Evolutionary conservation across 2,329 filamentous ascomycete species (phyloP), one percentile per base, ranked within the genome.

Genomic region (Penicillium hordei): DNA sequence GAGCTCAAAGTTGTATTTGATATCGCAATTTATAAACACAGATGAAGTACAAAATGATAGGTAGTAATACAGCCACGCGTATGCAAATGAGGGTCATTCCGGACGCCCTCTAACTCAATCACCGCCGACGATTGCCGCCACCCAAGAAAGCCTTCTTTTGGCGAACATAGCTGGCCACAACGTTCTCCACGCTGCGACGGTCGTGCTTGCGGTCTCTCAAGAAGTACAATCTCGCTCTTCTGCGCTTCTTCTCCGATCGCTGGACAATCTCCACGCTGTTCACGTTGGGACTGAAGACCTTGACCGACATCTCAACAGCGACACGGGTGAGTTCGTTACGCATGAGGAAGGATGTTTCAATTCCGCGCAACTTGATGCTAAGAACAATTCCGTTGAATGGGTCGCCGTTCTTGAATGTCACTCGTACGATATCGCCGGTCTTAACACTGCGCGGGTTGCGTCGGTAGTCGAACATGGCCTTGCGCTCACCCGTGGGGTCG

Each of bases 291-390:
- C 86, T 90, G 81, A 94, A 97, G 58, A 97, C 82, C 82, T 99
- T 99, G 78, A 90, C 92, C 88, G 91, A 96, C 91, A 96, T 94
- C 83, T 99, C 94, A 59, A 96, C 91, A 60, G 91, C 90, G 7
- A 95, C 86, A 67, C 90, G 86, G 65, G 91, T 93, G 67, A 99
- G 79, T 72, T 95, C 87, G 68, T 93, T 93, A 56, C 94, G 85
- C 59, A 99, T 82, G 59, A 96, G 79, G 55, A 99, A 88, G 5
- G 90, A 89, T 2, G 91, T 96, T 78, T 97, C 93, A 59, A 94
- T 85, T 59, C 92, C 92, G n/a, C 89, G 84, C 54, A 91, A 84
- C 55, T 93, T 89, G 73, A 99, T 93, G 71, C 89, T 89, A 72
- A 99, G 82, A 69, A 90, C 89, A 15, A 94, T 91, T 40, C 94